phyloP scores from a whole-genome alignment of 2,329 filamentous ascomycete species.

The Colletotrichum paranaense region DNA sequence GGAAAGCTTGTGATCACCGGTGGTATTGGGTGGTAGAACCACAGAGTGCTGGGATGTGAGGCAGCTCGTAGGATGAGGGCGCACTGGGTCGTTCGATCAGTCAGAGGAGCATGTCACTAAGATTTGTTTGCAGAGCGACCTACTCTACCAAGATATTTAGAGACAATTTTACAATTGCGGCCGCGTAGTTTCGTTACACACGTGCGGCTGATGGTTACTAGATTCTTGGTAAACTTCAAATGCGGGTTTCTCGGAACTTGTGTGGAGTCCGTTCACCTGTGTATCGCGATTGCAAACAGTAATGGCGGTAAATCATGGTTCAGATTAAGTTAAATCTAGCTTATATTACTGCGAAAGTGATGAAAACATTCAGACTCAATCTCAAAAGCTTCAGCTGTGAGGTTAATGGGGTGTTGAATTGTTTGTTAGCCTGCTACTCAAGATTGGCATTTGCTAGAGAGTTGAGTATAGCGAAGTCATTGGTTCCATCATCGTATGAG shows the following conservation, averaged over 20 bases:
- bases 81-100: too few species aligned
- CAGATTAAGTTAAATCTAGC: neutral
- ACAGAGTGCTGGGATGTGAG: too few species aligned
- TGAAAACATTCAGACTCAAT: neutral
- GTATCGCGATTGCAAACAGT: neutral
- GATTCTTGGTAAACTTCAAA: neutral
- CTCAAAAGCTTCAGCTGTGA: neutral
- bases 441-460: neutral
- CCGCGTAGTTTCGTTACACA: neutral
- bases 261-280: neutral
- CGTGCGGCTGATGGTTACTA: neutral
- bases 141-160: neutral
- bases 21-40: too few species aligned
- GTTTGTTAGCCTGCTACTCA: neutral
- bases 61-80: too few species aligned
- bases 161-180: neutral
- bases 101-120: neutral
- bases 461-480: neutral
- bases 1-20: too few species aligned
- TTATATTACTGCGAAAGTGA: neutral
- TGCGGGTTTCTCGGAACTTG: neutral
- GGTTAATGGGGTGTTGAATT: neutral
- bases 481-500: neutral
- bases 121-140: neutral
- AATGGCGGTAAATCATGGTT: neutral